Conservation (phyloP, 768 basidiomycete genomes). For the Lentinula guzmanii region DNA sequence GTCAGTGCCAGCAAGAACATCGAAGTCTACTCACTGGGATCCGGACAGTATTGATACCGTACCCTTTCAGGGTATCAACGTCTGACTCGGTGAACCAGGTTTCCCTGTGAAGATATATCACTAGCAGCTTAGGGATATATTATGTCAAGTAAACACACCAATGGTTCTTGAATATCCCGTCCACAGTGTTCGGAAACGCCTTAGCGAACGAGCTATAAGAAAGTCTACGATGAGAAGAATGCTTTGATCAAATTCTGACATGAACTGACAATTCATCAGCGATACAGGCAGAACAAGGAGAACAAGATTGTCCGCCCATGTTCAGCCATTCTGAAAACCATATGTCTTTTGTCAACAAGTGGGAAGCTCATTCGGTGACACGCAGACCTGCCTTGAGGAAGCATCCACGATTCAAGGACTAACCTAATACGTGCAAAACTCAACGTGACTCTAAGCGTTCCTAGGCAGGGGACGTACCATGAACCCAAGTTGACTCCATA, state of each 20-base stretch:
- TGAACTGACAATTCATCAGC: constrained; percentile 53
- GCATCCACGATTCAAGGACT: constrained; percentile 78
- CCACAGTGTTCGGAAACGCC: constrained; percentile 53
- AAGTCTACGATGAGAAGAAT: neutral
- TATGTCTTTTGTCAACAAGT: neutral
- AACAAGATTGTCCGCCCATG: constrained; percentile 68
- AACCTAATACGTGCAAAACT: constrained; percentile 41
- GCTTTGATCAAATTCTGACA: neutral
- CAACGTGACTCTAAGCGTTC: neutral
- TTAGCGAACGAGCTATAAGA: constrained; percentile 49
- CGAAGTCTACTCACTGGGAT: constrained; percentile 51
- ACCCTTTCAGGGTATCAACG: constrained; percentile 43
- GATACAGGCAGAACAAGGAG: constrained; percentile 59
- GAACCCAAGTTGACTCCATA: constrained; percentile 71
- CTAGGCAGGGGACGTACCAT: constrained; percentile 33
- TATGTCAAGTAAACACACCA: constrained; percentile 34
- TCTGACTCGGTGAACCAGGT: constrained; percentile 69
- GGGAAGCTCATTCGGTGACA: neutral
- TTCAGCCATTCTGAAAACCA: constrained; percentile 49
- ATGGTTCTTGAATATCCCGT: constrained; percentile 53
- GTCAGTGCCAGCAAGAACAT: neutral
- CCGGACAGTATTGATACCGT: constrained; percentile 71
- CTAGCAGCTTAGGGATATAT: no score
- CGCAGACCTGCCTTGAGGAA: constrained; percentile 46
- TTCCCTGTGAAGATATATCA: constrained; percentile 7